phyloP scores from a whole-genome alignment of 768 basidiomycete species.

The Suillus variegatus region DNA sequence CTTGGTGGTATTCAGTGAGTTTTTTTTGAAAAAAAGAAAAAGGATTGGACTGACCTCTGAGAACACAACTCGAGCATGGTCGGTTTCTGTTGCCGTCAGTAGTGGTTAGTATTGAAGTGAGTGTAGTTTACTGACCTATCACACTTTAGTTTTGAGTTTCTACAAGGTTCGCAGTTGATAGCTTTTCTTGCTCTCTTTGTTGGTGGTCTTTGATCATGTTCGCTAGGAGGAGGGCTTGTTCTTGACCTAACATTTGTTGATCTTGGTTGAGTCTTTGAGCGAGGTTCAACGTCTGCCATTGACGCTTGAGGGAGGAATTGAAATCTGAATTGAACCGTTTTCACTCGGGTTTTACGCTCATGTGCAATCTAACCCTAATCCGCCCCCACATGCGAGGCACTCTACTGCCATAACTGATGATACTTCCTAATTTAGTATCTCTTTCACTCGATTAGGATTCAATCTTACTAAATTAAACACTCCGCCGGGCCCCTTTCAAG shows the following conservation, averaged over 20 bases:
- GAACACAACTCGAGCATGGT: constrained; percentile 86
- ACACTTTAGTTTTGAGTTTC: constrained; percentile 87
- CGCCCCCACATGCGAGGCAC: constrained; percentile 5
- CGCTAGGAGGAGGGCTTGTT: constrained; percentile 47
- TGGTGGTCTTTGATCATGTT: constrained; percentile 64
- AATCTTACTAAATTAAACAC: not conserved
- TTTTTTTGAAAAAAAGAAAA: constrained; percentile 9
- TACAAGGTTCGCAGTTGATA: constrained; percentile 87
- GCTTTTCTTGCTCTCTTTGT: constrained; percentile 85
- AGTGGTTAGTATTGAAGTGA: not conserved
- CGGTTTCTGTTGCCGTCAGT: constrained; percentile 55
- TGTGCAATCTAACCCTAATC: constrained; percentile 5
- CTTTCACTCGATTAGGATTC: not conserved
- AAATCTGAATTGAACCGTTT: not conserved
- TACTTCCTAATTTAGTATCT: not conserved
- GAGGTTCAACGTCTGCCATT: constrained; percentile 1
- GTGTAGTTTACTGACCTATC: constrained; percentile 55
- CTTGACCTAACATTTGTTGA: constrained; percentile 45
- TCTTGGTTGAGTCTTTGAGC: constrained; percentile 4
- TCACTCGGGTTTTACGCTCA: constrained; percentile 5
- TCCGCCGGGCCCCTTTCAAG: constrained; percentile 1
- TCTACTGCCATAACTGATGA: not conserved
- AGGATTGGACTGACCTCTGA: constrained; percentile 57
- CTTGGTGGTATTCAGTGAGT: constrained; percentile 38
- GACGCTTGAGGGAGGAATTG: not conserved